A percentile compares a stretch with the other conserved stretches of the same genome.
phyloP scores from a whole-genome alignment of 805 yeast genomes.

The Hermanozyma aechmeae region DNA sequence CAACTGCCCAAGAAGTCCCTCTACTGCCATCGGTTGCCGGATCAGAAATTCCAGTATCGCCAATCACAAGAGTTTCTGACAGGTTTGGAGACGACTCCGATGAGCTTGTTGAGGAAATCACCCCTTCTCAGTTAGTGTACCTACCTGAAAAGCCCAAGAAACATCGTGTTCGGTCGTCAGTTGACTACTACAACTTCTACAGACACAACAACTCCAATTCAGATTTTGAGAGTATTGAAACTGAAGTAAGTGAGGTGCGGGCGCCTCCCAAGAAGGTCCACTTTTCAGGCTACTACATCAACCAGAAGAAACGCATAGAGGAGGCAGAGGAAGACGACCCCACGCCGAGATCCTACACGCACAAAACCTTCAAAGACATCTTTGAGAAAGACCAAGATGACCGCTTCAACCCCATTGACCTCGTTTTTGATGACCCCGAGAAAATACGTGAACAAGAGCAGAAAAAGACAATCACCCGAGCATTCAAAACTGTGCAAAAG shows the following conservation, averaged over 20 bases:
- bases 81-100: slow-evolving; percentile 10
- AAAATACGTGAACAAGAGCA: slow-evolving; percentile 9
- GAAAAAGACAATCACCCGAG: slow-evolving; percentile 14
- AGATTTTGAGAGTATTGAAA: background rate
- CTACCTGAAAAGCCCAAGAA: slow-evolving; percentile 8
- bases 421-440: slow-evolving; percentile 24
- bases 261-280: too few species aligned
- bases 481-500: slow-evolving; percentile 18
- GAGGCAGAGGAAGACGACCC: slow-evolving; percentile 13
- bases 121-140: slow-evolving; percentile 32
- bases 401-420: slow-evolving; percentile 29
- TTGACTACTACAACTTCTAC: slow-evolving; percentile 5
- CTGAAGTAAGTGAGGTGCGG: background rate
- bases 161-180: slow-evolving; percentile 1
- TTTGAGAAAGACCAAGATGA: slow-evolving; percentile 20
- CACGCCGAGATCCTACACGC: slow-evolving; percentile 29
- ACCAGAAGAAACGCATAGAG: slow-evolving; percentile 27
- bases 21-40: too few species aligned
- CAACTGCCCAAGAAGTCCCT: background rate
- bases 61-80: background rate
- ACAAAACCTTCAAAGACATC: slow-evolving; percentile 29
- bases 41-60: too few species aligned
- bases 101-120: slow-evolving; percentile 21
- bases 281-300: slow-evolving; percentile 24
- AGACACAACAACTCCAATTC: background rate